phyloP scores from a whole-genome alignment of 257 asterid species.

The Penstemon davidsonii region DNA sequence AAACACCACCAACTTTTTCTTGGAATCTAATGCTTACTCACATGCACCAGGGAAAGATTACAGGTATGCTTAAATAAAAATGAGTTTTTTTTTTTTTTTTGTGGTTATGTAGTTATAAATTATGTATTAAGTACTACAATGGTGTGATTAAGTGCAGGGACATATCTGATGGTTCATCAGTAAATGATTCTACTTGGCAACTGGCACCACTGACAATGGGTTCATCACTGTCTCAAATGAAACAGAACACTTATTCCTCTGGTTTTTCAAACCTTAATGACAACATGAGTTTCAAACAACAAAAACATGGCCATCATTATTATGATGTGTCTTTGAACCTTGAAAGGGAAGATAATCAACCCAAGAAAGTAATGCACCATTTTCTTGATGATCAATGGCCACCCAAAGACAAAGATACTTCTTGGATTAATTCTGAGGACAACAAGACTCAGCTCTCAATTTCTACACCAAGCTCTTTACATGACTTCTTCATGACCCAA shows the following conservation, averaged over 20 bases:
- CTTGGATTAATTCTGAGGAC: constrained; percentile 38
- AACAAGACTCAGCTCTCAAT: constrained; percentile 65
- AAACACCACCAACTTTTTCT: constrained; percentile 42
- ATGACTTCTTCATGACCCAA: constrained; percentile 74
- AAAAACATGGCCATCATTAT: constrained; percentile 25
- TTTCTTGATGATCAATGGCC: constrained; percentile 77
- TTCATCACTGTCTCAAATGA: constrained; percentile 44
- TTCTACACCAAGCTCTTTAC: constrained; percentile 59
- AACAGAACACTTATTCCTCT: constrained; percentile 39
- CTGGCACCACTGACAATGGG: constrained; percentile 53
- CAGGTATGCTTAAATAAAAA: constrained; percentile 38
- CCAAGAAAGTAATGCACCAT: constrained; percentile 89
- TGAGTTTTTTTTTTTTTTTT: not conserved
- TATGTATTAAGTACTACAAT: too few relatives aligned
- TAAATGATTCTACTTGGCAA: constrained; percentile 47
- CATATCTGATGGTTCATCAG: constrained; percentile 31
- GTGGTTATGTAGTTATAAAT: too few relatives aligned
- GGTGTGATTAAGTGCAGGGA: constrained; percentile 26
- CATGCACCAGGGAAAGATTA: constrained; percentile 30
- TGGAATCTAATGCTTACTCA: constrained; percentile 42
- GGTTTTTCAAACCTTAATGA: constrained; percentile 30
- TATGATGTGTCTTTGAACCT: constrained; percentile 5
- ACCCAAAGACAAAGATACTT: constrained; percentile 46
- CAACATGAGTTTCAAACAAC: constrained; percentile 28
- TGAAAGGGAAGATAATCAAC: constrained; percentile 44